phyloP scores from a whole-genome alignment of 768 basidiomycete genomes.

The Antrodiella citrinella region DNA sequence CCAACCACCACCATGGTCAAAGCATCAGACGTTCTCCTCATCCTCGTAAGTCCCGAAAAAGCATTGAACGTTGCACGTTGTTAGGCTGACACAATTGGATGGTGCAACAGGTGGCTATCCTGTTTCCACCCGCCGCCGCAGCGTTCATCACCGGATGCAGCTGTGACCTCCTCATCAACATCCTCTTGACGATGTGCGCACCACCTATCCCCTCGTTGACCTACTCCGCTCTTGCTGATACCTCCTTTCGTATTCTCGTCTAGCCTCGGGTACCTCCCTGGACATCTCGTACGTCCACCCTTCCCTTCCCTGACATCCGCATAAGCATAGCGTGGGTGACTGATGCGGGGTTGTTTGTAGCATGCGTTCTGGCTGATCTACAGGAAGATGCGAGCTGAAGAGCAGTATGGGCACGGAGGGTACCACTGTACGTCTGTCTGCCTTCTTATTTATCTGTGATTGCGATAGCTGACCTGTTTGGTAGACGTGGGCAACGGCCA shows the following conservation, averaged over 20 bases:
- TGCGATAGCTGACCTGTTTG: neutral
- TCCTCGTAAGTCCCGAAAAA: conserved; percentile 44
- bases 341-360: conserved; percentile 18
- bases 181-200: conserved; percentile 68
- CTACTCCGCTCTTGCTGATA: neutral
- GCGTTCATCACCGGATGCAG: conserved; percentile 74
- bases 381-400: conserved; percentile 83
- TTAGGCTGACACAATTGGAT: neutral
- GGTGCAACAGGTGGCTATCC: conserved; percentile 52
- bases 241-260: conserved; percentile 1
- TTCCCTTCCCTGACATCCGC: too few species aligned
- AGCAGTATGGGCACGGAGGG: conserved; percentile 68
- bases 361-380: conserved; percentile 91
- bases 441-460: neutral
- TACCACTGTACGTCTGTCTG: conserved; percentile 54
- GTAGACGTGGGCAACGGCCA: conserved; percentile 25
- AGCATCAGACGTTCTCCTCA: conserved; percentile 66
- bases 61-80: neutral
- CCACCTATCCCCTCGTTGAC: neutral
- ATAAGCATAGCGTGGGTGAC: too few species aligned
- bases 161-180: conserved; percentile 82
- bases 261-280: conserved; percentile 75
- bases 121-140: conserved; percentile 78
- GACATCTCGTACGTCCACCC: conserved; percentile 34
- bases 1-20: neutral